These are phyloP conservation scores for Candida koratica DNA, from an alignment of 805 yeast genomes.

Conservation along the genomic window DNA sequence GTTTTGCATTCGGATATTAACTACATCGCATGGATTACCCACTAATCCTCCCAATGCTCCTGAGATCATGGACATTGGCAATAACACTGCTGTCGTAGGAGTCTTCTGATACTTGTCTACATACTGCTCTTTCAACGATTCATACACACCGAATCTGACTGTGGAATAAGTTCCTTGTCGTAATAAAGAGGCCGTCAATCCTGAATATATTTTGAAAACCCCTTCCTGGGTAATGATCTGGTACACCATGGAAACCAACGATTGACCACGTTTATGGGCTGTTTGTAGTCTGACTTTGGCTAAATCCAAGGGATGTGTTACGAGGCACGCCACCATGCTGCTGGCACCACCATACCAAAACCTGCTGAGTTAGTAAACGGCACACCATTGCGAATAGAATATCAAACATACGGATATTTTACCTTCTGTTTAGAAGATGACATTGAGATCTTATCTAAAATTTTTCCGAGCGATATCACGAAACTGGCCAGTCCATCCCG, in stretches of 20 bases:
- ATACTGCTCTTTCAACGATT: conserved; percentile 56
- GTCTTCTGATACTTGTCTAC: conserved; percentile 38
- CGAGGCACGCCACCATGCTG: conserved; percentile 61
- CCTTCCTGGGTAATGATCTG: conserved; percentile 64
- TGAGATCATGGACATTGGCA: conserved; percentile 80
- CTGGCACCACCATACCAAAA: conserved; percentile 71
- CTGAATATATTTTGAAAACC: conserved; percentile 67
- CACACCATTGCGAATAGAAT: too few relatives aligned
- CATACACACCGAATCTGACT: conserved; percentile 83
- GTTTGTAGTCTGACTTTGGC: conserved; percentile 88
- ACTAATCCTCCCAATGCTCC: conserved; percentile 82
- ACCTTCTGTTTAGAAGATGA: too few relatives aligned
- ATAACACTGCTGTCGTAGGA: conserved; percentile 55
- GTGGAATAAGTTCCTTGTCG: conserved; percentile 89
- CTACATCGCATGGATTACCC: conserved; percentile 86
- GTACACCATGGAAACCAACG: conserved; percentile 57
- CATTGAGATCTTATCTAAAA: too few relatives aligned
- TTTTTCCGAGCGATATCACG: too few relatives aligned
- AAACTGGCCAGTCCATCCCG: too few relatives aligned
- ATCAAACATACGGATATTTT: too few relatives aligned
- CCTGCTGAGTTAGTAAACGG: conserved; percentile 18
- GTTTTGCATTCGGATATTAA: conserved; percentile 87
- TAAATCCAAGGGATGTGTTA: conserved; percentile 79
- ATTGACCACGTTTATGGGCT: conserved; percentile 61
- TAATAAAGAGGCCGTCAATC: conserved; percentile 73